Conservation (phyloP, 768 basidiomycete species). For the Cystobasidium tubakii region DNA sequence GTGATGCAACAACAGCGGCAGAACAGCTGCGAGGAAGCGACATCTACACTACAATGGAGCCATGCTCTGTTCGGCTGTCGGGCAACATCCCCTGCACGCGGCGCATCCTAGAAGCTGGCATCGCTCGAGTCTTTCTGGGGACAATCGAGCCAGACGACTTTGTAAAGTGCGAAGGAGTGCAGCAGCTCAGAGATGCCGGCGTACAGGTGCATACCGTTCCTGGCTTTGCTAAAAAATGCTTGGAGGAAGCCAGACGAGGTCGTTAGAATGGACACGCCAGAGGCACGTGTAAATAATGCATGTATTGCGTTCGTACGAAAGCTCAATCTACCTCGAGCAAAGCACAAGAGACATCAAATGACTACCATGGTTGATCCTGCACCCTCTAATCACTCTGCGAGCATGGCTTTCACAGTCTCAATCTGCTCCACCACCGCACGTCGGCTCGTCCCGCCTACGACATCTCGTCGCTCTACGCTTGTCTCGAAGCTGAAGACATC, state of each 20-base stretch:
- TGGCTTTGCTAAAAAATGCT: conserved; percentile 71
- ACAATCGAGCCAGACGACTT: conserved; percentile 89
- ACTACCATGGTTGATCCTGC: too few relatives aligned
- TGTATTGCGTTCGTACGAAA: too few relatives aligned
- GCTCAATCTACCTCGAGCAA: too few relatives aligned
- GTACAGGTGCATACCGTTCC: conserved; percentile 67
- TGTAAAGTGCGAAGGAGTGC: conserved; percentile 82
- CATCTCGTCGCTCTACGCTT: conserved; percentile 81
- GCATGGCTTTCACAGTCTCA: conserved; percentile 43
- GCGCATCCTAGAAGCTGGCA: conserved; percentile 63
- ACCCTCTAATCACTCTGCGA: not conserved
- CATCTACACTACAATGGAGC: conserved; percentile 93
- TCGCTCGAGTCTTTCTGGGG: conserved; percentile 77
- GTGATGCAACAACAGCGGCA: conserved; percentile 52
- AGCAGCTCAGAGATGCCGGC: conserved; percentile 63
- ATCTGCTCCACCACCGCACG: conserved; percentile 82
- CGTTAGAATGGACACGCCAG: conserved; percentile 32
- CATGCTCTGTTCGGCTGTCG: conserved; percentile 82
- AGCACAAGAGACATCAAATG: too few relatives aligned
- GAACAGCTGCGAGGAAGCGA: conserved; percentile 57
- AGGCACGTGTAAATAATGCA: too few relatives aligned
- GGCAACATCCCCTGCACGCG: conserved; percentile 80
- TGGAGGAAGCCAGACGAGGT: conserved; percentile 67
- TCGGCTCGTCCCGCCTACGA: conserved; percentile 84
- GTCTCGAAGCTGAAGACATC: conserved; percentile 90